Percentiles rank a stretch among this genome's conserved stretches.
These are phyloP conservation scores for Eimeria tenella DNA, from an alignment of 169 alveolate genomes.

Conservation along the genomic window DNA sequence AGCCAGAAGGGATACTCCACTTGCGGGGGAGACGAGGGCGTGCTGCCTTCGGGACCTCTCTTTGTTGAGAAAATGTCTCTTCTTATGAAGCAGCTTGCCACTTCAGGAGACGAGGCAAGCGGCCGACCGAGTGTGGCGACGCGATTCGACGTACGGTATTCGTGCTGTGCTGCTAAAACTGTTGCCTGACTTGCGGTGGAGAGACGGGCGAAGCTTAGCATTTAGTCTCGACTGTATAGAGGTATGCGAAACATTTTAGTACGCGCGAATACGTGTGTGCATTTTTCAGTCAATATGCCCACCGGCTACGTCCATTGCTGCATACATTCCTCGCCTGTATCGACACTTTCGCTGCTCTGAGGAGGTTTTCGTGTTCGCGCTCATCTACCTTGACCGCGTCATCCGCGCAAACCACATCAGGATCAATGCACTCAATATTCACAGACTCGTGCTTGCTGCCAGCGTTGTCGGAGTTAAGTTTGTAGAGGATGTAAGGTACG, in stretches of 20 bases:
- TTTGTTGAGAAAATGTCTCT: slow-evolving; percentile 70
- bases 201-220: background rate
- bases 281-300: slow-evolving; percentile 56
- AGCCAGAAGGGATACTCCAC: slow-evolving; percentile 41
- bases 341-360: slow-evolving; percentile 72
- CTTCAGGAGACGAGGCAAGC: slow-evolving; percentile 57
- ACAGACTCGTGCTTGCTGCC: slow-evolving; percentile 68
- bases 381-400: slow-evolving; percentile 65
- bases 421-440: slow-evolving; percentile 65
- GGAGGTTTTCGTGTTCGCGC: slow-evolving; percentile 70
- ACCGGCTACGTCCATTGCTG: slow-evolving; percentile 69
- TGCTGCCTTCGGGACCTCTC: slow-evolving; percentile 66
- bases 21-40: slow-evolving; percentile 72
- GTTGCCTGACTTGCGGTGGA: background rate
- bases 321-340: slow-evolving; percentile 65
- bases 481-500: slow-evolving; percentile 61
- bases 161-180: background rate
- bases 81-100: slow-evolving; percentile 60
- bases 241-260: background rate
- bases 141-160: slow-evolving; percentile 54
- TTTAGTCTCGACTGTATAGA: background rate
- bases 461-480: slow-evolving; percentile 67
- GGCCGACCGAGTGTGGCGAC: slow-evolving; percentile 68
- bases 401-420: slow-evolving; percentile 67
- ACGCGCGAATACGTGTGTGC: background rate